Base-by-base conservation (phyloP, 257 asterid genomes). In the Vinca minor region DNA sequence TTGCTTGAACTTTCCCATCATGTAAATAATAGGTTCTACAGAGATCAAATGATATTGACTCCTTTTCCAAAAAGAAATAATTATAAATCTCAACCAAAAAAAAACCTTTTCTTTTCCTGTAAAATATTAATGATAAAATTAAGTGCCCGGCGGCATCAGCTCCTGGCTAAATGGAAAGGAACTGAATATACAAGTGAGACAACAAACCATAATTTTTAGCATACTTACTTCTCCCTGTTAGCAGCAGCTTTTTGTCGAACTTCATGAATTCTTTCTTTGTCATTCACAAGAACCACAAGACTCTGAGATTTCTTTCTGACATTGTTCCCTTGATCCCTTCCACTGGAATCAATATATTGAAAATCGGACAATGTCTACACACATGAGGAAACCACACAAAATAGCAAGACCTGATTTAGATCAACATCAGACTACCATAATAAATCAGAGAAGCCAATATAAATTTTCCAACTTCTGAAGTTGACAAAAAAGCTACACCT, bases 241-340 rank as follows among this genome's bases (percentile, higher is more conserved):
- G 90, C 72, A 64, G 97, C 94, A 72, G 99, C 99, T 86, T 93
- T 93, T 68, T 80, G 85, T 61, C 96, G 95, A 74, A 82, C 95
- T 87, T 89, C 96, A 76, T 83, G 92, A 75, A 89, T 87, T 73
- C 89, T 84, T 63, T 89, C 99, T 80, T 93, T 93, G 74, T 93
- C 97, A 79, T 93, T 93, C 63, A 89, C 96, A 59, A 93, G 89
- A 65, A 82, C 87, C 41, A 93, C 94, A 65, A 93, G 85, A 78
- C 87, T 76, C 74, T 93, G 99, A 75, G 96, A 85, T 82, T 93
- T 93, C 86, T 82, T 93, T 69, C 99, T 81, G 29, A 93, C 96
- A 82, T 87, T 85, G 78, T 73, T 87, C 45, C 99, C 97, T 79
- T 93, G 99, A 77, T 93, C 99, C 71, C 80, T 85, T 71, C 95